Conservation (phyloP, 2,329 filamentous ascomycete species). For the Plenodomus tracheiphilus region DNA sequence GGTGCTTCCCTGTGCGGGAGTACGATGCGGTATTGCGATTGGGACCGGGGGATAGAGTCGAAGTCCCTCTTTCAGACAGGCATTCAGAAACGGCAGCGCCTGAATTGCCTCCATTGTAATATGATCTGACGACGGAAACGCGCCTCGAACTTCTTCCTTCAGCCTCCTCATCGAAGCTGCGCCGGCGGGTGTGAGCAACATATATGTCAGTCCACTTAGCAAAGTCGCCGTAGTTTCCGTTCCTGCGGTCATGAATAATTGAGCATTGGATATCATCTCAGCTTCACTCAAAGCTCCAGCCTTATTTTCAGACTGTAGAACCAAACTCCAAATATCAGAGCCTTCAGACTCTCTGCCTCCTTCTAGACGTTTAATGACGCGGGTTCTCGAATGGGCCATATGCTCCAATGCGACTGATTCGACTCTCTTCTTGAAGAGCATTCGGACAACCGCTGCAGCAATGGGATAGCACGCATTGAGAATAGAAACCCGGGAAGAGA, state of each 20-base stretch:
- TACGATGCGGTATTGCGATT: slow-evolving; percentile 31
- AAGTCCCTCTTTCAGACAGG: slow-evolving; percentile 35
- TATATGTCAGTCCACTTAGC: slow-evolving; percentile 39
- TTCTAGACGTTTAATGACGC: slow-evolving; percentile 31
- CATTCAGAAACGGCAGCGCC: slow-evolving; percentile 38
- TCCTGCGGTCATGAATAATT: slow-evolving; percentile 34
- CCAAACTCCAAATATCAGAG: slow-evolving; percentile 47
- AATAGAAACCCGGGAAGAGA: background rate
- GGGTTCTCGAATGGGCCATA: slow-evolving; percentile 11
- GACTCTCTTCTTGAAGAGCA: background rate
- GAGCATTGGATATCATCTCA: slow-evolving; percentile 35
- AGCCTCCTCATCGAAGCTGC: slow-evolving; percentile 17
- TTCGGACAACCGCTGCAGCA: background rate
- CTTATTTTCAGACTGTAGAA: slow-evolving; percentile 35
- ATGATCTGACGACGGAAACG: slow-evolving; percentile 14
- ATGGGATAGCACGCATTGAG: slow-evolving; percentile 3
- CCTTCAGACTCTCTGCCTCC: slow-evolving; percentile 20
- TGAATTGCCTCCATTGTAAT: slow-evolving; percentile 30
- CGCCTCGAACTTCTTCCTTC: slow-evolving; percentile 15
- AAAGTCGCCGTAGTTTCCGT: slow-evolving; percentile 40
- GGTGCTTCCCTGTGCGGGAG: slow-evolving; percentile 31
- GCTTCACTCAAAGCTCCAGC: slow-evolving; percentile 2
- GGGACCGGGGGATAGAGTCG: slow-evolving; percentile 44
- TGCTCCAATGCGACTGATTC: slow-evolving; percentile 4
- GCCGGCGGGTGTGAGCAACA: slow-evolving; percentile 20